Conservation (phyloP, 2,329 filamentous ascomycete species). For the Piedraia hortae region DNA sequence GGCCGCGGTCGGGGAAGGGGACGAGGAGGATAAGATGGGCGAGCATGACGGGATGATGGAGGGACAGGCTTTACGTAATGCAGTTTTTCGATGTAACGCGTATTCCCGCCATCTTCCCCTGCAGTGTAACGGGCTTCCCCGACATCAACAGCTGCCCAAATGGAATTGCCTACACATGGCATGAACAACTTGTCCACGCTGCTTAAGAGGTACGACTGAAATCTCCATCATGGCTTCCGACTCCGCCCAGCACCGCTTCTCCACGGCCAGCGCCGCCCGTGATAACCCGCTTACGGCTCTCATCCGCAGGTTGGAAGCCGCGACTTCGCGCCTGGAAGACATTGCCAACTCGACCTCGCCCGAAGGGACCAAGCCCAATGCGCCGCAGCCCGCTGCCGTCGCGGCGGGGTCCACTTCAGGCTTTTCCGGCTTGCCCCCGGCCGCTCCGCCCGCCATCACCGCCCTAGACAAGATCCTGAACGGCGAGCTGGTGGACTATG, state of each 20-base stretch:
- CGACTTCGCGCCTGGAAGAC: constrained; percentile 84
- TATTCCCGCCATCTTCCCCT: too few species aligned
- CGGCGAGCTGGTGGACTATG: constrained; percentile 48
- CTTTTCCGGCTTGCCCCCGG: constrained; percentile 10
- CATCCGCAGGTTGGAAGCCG: constrained; percentile 63
- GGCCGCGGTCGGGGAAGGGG: constrained; percentile 8
- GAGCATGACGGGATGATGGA: not conserved
- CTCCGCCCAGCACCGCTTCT: not conserved
- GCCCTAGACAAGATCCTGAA: constrained; percentile 64
- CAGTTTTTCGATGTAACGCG: too few species aligned
- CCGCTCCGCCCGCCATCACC: constrained; percentile 27
- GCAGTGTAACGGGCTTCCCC: too few species aligned
- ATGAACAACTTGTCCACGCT: constrained; percentile 95
- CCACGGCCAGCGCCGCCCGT: not conserved
- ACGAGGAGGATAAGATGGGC: constrained; percentile 4
- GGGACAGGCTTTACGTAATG: too few species aligned
- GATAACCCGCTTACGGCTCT: constrained; percentile 20
- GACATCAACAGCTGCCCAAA: too few species aligned
- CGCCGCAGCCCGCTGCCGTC: constrained; percentile 1
- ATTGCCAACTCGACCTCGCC: constrained; percentile 33
- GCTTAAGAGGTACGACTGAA: constrained; percentile 54
- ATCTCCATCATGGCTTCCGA: not conserved
- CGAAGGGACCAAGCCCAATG: not conserved
- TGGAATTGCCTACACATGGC: constrained; percentile 21
- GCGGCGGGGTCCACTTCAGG: constrained; percentile 7